Evolutionary conservation across 1,284 basidiomycete genomes (phyloP).

Genomic region (Trametes sp.): DNA sequence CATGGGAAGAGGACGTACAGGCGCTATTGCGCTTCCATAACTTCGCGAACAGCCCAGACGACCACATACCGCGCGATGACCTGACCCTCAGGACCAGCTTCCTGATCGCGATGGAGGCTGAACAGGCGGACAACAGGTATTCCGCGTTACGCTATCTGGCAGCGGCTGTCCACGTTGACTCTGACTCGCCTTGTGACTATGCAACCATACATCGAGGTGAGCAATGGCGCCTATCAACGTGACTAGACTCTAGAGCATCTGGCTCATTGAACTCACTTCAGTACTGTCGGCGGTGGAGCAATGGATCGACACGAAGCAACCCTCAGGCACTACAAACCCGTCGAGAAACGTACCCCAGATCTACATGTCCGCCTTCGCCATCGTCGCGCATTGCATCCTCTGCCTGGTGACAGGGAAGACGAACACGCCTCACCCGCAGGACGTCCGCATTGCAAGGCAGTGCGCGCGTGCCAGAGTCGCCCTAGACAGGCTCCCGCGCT

Average conservation of each 20-base stretch:
- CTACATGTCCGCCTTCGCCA: conserved; percentile 1
- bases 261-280: background rate
- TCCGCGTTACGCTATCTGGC: background rate
- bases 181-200: background rate
- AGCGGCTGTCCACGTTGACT: background rate
- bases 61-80: background rate
- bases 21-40: background rate
- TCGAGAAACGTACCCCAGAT: background rate
- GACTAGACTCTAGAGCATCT: background rate
- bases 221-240: background rate
- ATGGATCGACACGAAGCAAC: background rate
- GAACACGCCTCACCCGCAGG: background rate
- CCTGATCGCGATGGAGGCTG: background rate
- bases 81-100: background rate
- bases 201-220: background rate
- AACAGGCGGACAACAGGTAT: background rate
- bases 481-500: background rate
- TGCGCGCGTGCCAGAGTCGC: background rate
- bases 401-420: background rate
- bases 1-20: background rate
- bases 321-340: background rate
- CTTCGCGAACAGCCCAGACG: background rate
- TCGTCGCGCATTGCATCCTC: background rate
- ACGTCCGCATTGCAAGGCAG: background rate
- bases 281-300: background rate